Conservation (phyloP, 1,284 basidiomycete species). For the Austroboletus niveus region DNA sequence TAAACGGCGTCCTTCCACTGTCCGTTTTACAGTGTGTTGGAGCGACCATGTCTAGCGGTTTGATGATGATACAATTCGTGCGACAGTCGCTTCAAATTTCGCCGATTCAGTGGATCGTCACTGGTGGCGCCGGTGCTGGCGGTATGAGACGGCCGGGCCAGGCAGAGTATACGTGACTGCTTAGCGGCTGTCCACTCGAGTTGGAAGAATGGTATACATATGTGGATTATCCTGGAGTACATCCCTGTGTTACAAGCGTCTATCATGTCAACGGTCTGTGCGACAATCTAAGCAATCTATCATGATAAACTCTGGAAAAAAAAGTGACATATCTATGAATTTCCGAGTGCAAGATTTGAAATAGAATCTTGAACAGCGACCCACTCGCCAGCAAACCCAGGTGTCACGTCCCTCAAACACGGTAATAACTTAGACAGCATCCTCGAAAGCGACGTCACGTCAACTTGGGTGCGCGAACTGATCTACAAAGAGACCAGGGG, state of each 20-base stretch:
- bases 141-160: too few species aligned
- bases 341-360: neutral
- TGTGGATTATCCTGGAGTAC: neutral
- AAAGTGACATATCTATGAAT: neutral
- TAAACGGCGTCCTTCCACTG: too few species aligned
- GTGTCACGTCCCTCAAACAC: constrained; percentile 16
- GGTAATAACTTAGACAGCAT: constrained; percentile 20
- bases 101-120: too few species aligned
- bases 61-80: too few species aligned
- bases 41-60: too few species aligned
- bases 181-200: too few species aligned
- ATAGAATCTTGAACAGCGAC: constrained; percentile 9
- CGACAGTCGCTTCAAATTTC: too few species aligned
- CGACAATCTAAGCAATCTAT: constrained; percentile 6
- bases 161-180: too few species aligned
- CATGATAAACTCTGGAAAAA: neutral
- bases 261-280: constrained; percentile 1
- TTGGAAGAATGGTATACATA: neutral
- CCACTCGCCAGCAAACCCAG: constrained; percentile 23
- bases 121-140: too few species aligned
- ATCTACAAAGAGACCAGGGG: constrained; percentile 24
- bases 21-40: too few species aligned
- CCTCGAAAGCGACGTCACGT: constrained; percentile 12
- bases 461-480: constrained; percentile 17
- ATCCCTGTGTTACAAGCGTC: neutral